Percentiles rank a stretch among this genome's conserved stretches.
phyloP scores from a whole-genome alignment of 2,329 filamentous ascomycete species.

The Trichoderma sp. region DNA sequence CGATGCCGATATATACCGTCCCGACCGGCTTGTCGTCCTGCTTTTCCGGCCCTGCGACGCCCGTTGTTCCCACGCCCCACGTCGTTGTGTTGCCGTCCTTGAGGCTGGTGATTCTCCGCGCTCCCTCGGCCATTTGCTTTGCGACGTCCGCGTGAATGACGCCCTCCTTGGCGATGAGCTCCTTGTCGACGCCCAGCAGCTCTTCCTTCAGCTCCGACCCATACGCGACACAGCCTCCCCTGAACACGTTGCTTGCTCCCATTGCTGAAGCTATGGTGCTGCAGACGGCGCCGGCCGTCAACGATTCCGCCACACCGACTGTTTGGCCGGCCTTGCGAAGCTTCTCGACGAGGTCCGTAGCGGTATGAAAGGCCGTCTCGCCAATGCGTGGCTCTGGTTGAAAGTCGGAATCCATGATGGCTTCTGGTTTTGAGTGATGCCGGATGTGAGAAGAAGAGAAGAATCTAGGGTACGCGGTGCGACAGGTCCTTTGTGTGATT shows the following conservation, averaged over 20 bases:
- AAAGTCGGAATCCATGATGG: no score
- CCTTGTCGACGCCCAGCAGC: background rate
- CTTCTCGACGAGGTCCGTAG: background rate
- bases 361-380: background rate
- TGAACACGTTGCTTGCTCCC: background rate
- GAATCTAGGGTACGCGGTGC: background rate
- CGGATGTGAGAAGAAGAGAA: background rate
- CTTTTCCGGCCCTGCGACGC: background rate
- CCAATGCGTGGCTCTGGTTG: background rate
- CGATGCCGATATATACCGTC: background rate
- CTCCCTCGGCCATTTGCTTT: background rate
- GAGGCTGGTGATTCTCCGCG: background rate
- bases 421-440: background rate
- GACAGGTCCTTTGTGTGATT: no score
- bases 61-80: background rate
- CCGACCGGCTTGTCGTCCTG: background rate
- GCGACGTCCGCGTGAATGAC: background rate
- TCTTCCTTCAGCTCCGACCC: background rate
- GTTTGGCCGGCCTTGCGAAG: background rate
- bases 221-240: background rate
- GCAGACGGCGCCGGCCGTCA: background rate
- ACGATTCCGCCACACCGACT: constrained; percentile 1
- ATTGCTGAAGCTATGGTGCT: background rate
- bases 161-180: background rate
- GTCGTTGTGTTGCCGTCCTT: background rate